Percentiles rank a stretch among this genome's conserved stretches.
These are phyloP conservation scores for Trifolium repens DNA, from an alignment of 306 rosid species.

Conservation along the genomic window DNA sequence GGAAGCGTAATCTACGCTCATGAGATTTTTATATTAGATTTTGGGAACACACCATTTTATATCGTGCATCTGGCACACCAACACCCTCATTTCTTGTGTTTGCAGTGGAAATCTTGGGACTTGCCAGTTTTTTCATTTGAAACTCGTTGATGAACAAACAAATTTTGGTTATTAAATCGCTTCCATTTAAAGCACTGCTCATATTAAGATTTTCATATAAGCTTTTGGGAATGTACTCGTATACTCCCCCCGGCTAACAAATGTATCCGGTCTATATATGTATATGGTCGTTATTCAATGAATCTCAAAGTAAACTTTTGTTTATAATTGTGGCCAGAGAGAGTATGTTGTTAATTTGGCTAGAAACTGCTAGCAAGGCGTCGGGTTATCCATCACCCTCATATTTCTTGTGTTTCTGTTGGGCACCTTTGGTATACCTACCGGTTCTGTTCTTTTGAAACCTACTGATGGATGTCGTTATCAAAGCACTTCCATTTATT, in stretches of 20 bases:
- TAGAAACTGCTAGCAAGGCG: neutral
- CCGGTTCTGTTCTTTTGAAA: conserved; percentile 4
- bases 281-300: too few relatives aligned
- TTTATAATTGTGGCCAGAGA: too few relatives aligned
- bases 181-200: neutral
- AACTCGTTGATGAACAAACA: neutral
- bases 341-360: neutral
- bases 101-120: conserved; percentile 6
- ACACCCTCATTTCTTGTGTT: neutral
- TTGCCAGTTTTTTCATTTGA: neutral
- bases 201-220: neutral
- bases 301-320: too few relatives aligned
- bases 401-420: neutral
- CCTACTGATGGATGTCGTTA: neutral
- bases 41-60: neutral
- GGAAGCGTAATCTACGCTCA: conserved; percentile 7
- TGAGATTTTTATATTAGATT: conserved; percentile 10
- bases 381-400: neutral
- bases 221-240: neutral
- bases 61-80: neutral
- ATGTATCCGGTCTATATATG: too few relatives aligned
- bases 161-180: neutral
- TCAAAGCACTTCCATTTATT: conserved; percentile 1
- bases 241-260: neutral
- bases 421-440: neutral